Percentiles rank a stretch among this genome's conserved stretches.
These are phyloP conservation scores for Penicillium sclerotigenum DNA, from an alignment of 2,329 filamentous ascomycete species.

Conservation along the genomic window DNA sequence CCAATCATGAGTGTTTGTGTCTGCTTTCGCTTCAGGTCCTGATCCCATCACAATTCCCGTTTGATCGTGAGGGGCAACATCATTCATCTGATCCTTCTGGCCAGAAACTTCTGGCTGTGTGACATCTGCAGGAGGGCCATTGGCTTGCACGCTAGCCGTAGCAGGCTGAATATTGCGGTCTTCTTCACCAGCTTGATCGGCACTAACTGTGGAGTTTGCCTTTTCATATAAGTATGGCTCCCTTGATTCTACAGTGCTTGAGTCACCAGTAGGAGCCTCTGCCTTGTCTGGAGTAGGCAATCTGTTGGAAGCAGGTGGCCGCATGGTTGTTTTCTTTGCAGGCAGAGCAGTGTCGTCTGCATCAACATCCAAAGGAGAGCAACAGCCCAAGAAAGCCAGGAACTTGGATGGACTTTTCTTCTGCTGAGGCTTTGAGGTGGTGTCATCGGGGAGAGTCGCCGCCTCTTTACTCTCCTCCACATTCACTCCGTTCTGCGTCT, in stretches of 20 bases:
- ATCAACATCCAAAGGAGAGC: slow-evolving; percentile 47
- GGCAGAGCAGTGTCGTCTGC: slow-evolving; percentile 44
- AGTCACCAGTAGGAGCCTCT: slow-evolving; percentile 39
- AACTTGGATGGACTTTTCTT: slow-evolving; percentile 43
- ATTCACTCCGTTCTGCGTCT: slow-evolving; percentile 34
- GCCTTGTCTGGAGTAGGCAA: slow-evolving; percentile 41
- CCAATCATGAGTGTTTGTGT: slow-evolving; percentile 15
- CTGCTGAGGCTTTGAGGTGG: slow-evolving; percentile 35
- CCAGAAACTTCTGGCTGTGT: slow-evolving; percentile 15
- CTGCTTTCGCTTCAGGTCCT: slow-evolving; percentile 17
- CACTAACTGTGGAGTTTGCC: slow-evolving; percentile 29
- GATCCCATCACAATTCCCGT: slow-evolving; percentile 9
- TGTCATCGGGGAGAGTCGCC: slow-evolving; percentile 31
- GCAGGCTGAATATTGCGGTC: slow-evolving; percentile 31
- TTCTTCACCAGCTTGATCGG: slow-evolving; percentile 31
- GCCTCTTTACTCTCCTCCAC: slow-evolving; percentile 33
- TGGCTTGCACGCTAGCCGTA: slow-evolving; percentile 38
- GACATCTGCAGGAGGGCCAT: slow-evolving; percentile 24
- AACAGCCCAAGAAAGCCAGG: slow-evolving; percentile 50
- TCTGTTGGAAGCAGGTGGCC: slow-evolving; percentile 35
- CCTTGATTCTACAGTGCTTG: slow-evolving; percentile 41
- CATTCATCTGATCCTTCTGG: slow-evolving; percentile 17
- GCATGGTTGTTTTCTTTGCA: slow-evolving; percentile 46
- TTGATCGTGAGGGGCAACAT: slow-evolving; percentile 1
- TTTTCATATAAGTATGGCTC: slow-evolving; percentile 43